Evolutionary conservation across 2,329 filamentous ascomycete genomes (phyloP).

Genomic region (Fusarium sp.): DNA sequence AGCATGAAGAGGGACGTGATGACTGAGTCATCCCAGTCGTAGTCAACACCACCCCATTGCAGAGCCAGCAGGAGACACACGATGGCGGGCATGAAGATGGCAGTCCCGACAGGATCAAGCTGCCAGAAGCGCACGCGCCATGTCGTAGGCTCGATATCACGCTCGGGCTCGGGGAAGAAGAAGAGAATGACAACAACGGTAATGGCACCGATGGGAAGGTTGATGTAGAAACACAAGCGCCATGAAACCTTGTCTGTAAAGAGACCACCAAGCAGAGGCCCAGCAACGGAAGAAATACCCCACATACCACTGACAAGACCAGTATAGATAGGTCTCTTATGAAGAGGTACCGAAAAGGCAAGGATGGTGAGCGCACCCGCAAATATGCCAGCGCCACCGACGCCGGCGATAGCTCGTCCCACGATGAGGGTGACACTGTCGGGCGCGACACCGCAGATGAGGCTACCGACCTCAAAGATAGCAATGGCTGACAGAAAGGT

Average conservation of each 20-base stretch:
- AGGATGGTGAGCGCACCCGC: conserved; percentile 55
- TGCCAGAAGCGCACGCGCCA: conserved; percentile 39
- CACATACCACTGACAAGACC: conserved; percentile 53
- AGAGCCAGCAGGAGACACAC: conserved; percentile 59
- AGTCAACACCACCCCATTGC: conserved; percentile 56
- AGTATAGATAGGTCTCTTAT: conserved; percentile 46
- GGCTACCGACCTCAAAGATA: conserved; percentile 55
- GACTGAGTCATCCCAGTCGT: conserved; percentile 39
- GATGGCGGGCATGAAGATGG: conserved; percentile 48
- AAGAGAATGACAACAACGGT: conserved; percentile 45
- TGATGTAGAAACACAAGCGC: conserved; percentile 54
- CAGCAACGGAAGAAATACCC: conserved; percentile 53
- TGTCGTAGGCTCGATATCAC: conserved; percentile 36
- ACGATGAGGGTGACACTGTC: conserved; percentile 46
- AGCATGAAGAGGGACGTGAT: conserved; percentile 45
- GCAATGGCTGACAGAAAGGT: conserved; percentile 49
- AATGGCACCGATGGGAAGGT: conserved; percentile 49
- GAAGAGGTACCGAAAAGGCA: conserved; percentile 47
- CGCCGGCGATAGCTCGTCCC: conserved; percentile 47
- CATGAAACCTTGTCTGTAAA: conserved; percentile 49
- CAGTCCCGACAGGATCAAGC: conserved; percentile 44
- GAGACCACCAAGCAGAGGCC: conserved; percentile 46
- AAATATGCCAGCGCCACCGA: conserved; percentile 56
- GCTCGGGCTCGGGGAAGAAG: conserved; percentile 39
- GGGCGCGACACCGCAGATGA: conserved; percentile 49